Evolutionary conservation across 257 asterid species (phyloP), one percentile per base, ranked within the genome.

Genomic region (Cruciata laevipes): DNA sequence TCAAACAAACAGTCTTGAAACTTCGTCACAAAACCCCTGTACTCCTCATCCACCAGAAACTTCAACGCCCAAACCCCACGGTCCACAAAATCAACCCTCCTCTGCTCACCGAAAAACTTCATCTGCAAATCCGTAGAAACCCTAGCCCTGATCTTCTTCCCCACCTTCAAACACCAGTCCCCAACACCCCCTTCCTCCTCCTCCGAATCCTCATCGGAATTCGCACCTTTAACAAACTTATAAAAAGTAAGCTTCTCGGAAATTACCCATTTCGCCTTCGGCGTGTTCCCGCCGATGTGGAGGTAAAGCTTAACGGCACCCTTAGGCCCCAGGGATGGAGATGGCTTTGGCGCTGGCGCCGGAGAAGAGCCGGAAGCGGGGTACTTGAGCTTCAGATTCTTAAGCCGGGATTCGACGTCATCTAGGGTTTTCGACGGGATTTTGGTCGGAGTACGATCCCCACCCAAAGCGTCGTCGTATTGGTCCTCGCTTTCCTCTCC

Each of bases 11-110:
- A 80, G 42, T 90, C 87, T 87, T 88, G 98, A 49, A 87, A 90
- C 72, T 70, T 76, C 2, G 89, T 83, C 68, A 88, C 90, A 38
- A 90, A 94, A 20, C 69, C 74, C 75, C 96, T 82, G 18, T 88
- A 90, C 80, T 87, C 99, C 59, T 83, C 96, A 72, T 94, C 90
- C 9, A 23, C 47, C 17, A 78, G 78, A 56, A 94, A 88, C 23
- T 82, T 88, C 88, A 94, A 74, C 27, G 98, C 99, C 99, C 99
- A 94, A 59, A 94, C 98, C 23, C 96, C 98, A n/a, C 67, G 17
- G 58, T 88, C 93, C 67, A 94, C 96, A 67, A 94, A 94, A 84
- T 94, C 98, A 58, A 89, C 87, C 86, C 99, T 88, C 85, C 95
- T 86, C 71, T 94, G 96, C 24, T 88, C 99, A 51, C 98, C 98